phyloP scores from a whole-genome alignment of 257 asterid genomes.

The Solanum paucissectum region DNA sequence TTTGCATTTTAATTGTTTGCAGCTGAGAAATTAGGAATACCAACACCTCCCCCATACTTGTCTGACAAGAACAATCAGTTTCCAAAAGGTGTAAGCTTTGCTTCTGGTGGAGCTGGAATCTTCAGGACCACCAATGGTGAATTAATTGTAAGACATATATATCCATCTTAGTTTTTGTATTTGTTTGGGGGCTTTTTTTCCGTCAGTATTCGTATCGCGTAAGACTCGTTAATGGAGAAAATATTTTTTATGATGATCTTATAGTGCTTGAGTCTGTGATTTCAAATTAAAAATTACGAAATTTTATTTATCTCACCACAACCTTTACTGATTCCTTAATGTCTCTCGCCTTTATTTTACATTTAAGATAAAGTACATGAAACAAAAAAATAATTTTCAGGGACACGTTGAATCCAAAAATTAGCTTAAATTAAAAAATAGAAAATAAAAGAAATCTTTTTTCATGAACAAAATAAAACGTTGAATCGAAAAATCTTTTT shows the following conservation, averaged over 20 bases:
- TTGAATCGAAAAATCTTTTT: too few species aligned
- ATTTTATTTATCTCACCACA: background rate
- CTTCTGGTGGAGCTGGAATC: slow-evolving; percentile 85
- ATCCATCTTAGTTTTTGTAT: background rate
- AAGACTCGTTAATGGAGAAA: background rate
- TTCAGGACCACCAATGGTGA: slow-evolving; percentile 36
- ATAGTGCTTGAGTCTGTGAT: background rate
- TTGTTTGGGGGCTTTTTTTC: background rate
- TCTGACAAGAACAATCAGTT: slow-evolving; percentile 29
- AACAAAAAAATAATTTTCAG: background rate
- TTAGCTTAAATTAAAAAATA: background rate
- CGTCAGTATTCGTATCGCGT: background rate
- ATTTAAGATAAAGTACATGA: background rate
- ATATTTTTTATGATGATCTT: background rate
- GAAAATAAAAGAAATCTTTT: too few species aligned
- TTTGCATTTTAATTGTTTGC: background rate
- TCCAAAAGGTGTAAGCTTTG: slow-evolving; percentile 63
- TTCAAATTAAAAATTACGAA: background rate
- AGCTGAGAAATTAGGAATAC: slow-evolving; percentile 71
- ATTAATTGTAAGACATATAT: slow-evolving; percentile 25
- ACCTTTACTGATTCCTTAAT: too few species aligned
- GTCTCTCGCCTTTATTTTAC: too few species aligned
- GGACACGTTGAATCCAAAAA: background rate
- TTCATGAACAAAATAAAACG: too few species aligned
- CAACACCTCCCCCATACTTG: slow-evolving; percentile 61